A percentile compares a stretch with the other conserved stretches of the same genome.
These are phyloP conservation scores for Filobasidium floriforme DNA, from an alignment of 768 basidiomycete genomes.

Conservation along the genomic window DNA sequence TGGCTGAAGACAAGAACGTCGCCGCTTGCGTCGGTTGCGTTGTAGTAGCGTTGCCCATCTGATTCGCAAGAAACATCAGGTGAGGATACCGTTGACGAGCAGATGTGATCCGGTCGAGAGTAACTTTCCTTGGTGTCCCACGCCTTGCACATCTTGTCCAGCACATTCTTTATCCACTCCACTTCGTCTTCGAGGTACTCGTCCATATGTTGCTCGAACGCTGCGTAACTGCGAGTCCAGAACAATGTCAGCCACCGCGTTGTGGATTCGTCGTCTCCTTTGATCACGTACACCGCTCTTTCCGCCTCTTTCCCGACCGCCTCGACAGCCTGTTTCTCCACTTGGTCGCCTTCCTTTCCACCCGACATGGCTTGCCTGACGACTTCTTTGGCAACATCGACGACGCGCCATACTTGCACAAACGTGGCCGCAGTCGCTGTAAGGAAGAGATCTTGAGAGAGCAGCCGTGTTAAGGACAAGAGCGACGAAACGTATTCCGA, in stretches of 20 bases:
- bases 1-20: conserved; percentile 73
- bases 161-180: conserved; percentile 64
- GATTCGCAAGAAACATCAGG: background rate
- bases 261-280: background rate
- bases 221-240: conserved; percentile 58
- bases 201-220: conserved; percentile 96
- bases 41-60: background rate
- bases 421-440: conserved; percentile 85
- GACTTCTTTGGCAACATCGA: conserved; percentile 63
- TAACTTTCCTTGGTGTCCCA: conserved; percentile 69
- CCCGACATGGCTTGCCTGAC: conserved; percentile 26
- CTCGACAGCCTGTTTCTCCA: background rate
- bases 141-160: conserved; percentile 65
- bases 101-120: too few relatives aligned
- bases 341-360: background rate
- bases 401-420: conserved; percentile 76
- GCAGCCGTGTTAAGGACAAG: conserved; percentile 65
- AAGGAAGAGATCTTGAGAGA: conserved; percentile 62
- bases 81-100: background rate
- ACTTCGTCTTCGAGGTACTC: conserved; percentile 93
- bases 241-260: background rate
- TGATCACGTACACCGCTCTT: background rate
- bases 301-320: background rate
- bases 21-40: conserved; percentile 6
- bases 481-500: conserved; percentile 77